A percentile compares a stretch with the other conserved stretches of the same genome.
phyloP scores from a whole-genome alignment of 495 filamentous ascomycete genomes.

The Aspergillus incahuasiensis region DNA sequence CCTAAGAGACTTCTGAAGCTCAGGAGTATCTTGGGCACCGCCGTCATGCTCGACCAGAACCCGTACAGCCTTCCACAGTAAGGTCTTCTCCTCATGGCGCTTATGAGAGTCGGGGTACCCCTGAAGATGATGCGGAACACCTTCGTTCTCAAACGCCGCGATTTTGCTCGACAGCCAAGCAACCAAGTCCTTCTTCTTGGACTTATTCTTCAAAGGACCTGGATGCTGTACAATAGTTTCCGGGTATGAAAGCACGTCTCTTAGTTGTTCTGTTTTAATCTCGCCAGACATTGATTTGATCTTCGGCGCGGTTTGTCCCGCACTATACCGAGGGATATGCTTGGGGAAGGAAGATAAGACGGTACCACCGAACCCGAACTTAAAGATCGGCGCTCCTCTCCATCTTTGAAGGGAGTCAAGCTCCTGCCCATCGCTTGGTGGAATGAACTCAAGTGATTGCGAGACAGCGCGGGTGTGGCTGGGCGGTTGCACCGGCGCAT shows the following conservation, averaged over 20 bases:
- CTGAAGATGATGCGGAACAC: constrained; percentile 47
- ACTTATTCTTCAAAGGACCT: constrained; percentile 80
- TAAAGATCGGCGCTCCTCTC: constrained; percentile 81
- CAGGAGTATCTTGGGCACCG: constrained; percentile 63
- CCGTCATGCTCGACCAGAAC: constrained; percentile 86
- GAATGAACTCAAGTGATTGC: constrained; percentile 49
- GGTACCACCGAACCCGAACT: constrained; percentile 82
- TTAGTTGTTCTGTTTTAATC: constrained; percentile 67
- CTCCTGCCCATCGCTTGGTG: constrained; percentile 76
- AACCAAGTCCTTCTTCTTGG: constrained; percentile 90
- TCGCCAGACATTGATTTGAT: constrained; percentile 83
- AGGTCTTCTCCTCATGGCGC: constrained; percentile 70
- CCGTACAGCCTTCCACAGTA: constrained; percentile 84
- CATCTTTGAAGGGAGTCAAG: constrained; percentile 78
- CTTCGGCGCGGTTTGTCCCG: constrained; percentile 64
- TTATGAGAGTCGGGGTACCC: constrained; percentile 54
- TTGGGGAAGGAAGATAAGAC: constrained; percentile 84
- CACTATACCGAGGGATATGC: constrained; percentile 79
- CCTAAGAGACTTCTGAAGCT: constrained; percentile 69
- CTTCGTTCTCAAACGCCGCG: constrained; percentile 59
- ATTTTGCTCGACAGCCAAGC: constrained; percentile 77
- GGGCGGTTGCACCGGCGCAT: constrained; percentile 28
- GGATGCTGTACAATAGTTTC: constrained; percentile 78
- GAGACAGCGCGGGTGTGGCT: constrained; percentile 32
- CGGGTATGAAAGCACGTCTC: constrained; percentile 60